Conservation (phyloP, 805 yeast genomes). For the Schwanniomyces vanrijiae region DNA sequence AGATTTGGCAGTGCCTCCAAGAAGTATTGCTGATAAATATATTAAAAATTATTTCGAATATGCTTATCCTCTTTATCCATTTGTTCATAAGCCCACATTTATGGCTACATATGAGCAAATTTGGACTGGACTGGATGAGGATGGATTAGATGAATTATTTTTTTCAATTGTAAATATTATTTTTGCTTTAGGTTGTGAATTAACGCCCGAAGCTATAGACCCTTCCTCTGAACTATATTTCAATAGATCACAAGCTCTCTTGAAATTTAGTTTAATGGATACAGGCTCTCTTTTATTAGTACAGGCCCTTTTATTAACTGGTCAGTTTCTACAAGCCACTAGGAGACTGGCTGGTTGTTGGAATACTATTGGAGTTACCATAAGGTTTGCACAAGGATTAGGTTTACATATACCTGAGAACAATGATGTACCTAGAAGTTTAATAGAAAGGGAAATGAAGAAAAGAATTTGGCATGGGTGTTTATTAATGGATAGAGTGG, state of each 20-base stretch:
- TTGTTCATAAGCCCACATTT: conserved; percentile 21
- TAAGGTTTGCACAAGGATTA: conserved; percentile 12
- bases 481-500: conserved; percentile 20
- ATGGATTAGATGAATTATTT: conserved; percentile 16
- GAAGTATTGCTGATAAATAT: conserved; percentile 18
- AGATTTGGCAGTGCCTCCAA: conserved; percentile 15
- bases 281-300: conserved; percentile 19
- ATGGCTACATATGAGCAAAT: conserved; percentile 17
- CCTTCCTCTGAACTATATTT: conserved; percentile 15
- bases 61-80: conserved; percentile 21
- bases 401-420: conserved; percentile 10
- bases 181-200: conserved; percentile 20
- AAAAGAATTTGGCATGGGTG: conserved; percentile 25
- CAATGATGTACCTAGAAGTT: conserved; percentile 3
- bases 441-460: conserved; percentile 18
- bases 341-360: conserved; percentile 19
- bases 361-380: conserved; percentile 12
- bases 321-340: conserved; percentile 24
- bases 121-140: conserved; percentile 10
- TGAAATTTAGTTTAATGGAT: conserved; percentile 18
- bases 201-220: conserved; percentile 6
- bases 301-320: conserved; percentile 20
- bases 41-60: conserved; percentile 17
- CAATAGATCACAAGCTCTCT: conserved; percentile 16
- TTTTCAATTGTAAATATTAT: conserved; percentile 21